Base-by-base conservation (phyloP, 2,329 filamentous ascomycete species). In the Arthrobotrys entomopaga region DNA sequence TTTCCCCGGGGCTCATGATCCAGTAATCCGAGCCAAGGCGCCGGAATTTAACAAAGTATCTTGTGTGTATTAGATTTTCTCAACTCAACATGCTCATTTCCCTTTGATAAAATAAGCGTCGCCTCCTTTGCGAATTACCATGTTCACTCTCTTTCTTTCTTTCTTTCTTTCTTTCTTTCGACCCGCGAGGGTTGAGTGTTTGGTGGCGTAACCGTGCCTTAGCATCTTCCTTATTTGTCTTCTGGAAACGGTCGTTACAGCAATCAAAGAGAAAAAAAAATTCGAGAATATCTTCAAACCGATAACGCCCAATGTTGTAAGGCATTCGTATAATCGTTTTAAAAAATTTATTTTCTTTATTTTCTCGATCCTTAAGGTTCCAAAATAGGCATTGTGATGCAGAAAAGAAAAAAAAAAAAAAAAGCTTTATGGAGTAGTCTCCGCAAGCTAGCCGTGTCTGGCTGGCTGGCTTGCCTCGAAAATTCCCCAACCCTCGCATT, bases 111-210 rank as follows among this genome's bases (percentile, higher is more conserved):
- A 34, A 57, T 65, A 65, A 56, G 42, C 61, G 61, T 61, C 63
- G 57, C 69, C 69, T 73, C 69, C 69, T 73, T 73, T 73, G 63
- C 69, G 61, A 66, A 61, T 73, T 73, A 61, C 26, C 34, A 60
- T 15, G 52, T 24, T 34, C 24, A 53, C 34, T 40, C 16, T 40
- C 43, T 52, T 19, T 49, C 58, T 64, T 72, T 72, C 13, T 65
- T 49, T 42, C n/a, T 43, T n/a, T n/a, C n/a, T n/a, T n/a, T n/a
- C n/a, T n/a, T n/a, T 34, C 29, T 3, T 34, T 34, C 29, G 29
- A 34, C 29, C 29, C 29, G 29, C 6, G 29, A 34, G 29, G 29
- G 6, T 10, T 10, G 6, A 34, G 29, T 34, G 29, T 34, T 34
- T 34, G 29, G 29, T 34, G 29, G 29, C 29, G 29, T 34, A 34